A percentile compares a stretch with the other conserved stretches of the same genome.
Evolutionary conservation across 106 monocot species (phyloP).

Genomic region (Triglochin maritima): DNA sequence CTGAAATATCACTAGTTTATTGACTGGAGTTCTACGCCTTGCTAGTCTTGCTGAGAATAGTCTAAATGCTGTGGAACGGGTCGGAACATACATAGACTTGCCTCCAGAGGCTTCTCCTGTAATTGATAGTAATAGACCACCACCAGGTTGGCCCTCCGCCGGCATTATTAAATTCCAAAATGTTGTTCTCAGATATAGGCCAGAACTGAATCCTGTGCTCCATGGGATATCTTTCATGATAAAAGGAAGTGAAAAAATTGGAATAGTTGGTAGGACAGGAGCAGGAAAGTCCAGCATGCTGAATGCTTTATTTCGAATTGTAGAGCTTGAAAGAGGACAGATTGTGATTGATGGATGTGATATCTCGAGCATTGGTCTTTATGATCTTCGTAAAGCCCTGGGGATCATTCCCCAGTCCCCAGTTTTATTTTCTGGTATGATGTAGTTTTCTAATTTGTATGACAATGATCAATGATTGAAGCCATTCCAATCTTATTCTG

Average conservation of each 20-base stretch:
- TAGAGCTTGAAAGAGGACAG: conserved; percentile 72
- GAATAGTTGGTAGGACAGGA: conserved; percentile 95
- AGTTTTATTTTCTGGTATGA: conserved; percentile 86
- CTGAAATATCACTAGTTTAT: conserved; percentile 79
- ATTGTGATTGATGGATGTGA: conserved; percentile 81
- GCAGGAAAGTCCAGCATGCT: conserved; percentile 99
- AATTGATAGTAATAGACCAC: conserved; percentile 72
- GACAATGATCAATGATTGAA: not conserved
- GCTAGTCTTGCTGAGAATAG: conserved; percentile 99
- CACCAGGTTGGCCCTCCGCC: conserved; percentile 89
- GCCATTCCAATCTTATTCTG: no score
- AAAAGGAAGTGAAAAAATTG: conserved; percentile 76
- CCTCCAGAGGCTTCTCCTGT: conserved; percentile 83
- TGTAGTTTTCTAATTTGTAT: not conserved
- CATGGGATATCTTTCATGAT: conserved; percentile 92
- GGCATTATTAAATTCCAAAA: conserved; percentile 73
- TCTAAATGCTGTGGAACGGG: conserved; percentile 92
- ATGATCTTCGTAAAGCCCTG: conserved; percentile 78
- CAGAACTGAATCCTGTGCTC: conserved; percentile 96
- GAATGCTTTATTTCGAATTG: conserved; percentile 95
- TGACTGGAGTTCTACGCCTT: conserved; percentile 80
- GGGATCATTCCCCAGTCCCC: conserved; percentile 98
- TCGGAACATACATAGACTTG: conserved; percentile 84
- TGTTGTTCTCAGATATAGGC: conserved; percentile 83
- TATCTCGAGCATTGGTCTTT: conserved; percentile 70